Evolutionary conservation across 2,329 filamentous ascomycete genomes (phyloP), one percentile per base, ranked within the genome.

Genomic region (Atkinsonella hypoxylon): DNA sequence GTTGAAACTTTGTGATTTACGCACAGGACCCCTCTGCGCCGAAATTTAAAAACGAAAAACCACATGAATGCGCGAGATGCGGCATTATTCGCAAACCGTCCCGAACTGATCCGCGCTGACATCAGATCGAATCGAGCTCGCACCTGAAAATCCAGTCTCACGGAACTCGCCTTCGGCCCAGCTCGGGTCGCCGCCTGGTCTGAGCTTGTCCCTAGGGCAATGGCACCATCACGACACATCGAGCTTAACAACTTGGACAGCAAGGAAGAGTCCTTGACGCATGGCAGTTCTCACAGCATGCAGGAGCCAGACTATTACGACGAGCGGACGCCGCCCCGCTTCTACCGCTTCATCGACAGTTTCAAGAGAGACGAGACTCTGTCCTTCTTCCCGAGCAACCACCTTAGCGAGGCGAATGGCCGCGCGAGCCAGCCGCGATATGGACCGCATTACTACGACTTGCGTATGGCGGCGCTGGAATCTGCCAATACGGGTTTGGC

Each of bases 401-500:
- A 69, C 39, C 63, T 73, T 45, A 60, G 59, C 56, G 59, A 66
- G 39, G 61, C 64, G 36, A 64, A 68, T 53, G 65, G 54, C 39
- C 40, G 34, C 9, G 13, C 50, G 18, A 42, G 22, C 41, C 26
- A 49, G 30, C 49, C 49, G 20, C 43, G 47, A 22, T 31, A 69
- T 54, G 68, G 67, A 50, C 59, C 67, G 2, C 73, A 77, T 51
- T 77, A 77, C 61, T 81, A 75, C 57, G 77, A 81, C 59, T 56
- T 81, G 48, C 73, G 71, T 30, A 67, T 69, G 58, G 81, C 78
- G 45, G 77, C 87, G 62, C 69, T 88, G 56, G 83, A 89, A 62
- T 90, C 88, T 1, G 85, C 87, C 4, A 77, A 83, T 56, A 84
- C 87, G 44, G 81, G 85, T 8, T 74, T 97, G 47, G 81, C 85